Evolutionary conservation across 495 filamentous ascomycete species (phyloP).

Genomic region (Astrocystis sublimbata): DNA sequence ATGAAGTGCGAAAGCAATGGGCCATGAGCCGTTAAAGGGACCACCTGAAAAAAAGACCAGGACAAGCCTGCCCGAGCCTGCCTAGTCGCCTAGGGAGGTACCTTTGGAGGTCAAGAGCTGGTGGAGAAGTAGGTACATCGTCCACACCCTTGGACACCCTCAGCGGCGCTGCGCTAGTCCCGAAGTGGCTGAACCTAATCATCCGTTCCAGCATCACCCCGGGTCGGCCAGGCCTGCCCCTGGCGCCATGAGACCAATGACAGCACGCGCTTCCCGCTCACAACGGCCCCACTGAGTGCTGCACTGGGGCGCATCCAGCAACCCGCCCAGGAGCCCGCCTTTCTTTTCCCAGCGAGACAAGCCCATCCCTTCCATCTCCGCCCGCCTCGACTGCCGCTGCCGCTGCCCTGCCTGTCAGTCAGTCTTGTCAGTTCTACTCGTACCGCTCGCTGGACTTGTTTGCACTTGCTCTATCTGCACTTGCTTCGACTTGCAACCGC

Average conservation of each 20-base stretch:
- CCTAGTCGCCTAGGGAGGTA: too few species aligned
- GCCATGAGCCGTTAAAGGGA: background rate
- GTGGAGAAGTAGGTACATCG: background rate
- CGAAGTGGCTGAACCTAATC: slow-evolving; percentile 19
- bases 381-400: background rate
- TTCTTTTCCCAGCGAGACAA: slow-evolving; percentile 18
- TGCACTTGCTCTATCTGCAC: background rate
- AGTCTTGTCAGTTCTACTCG: too few species aligned
- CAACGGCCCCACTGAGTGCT: slow-evolving; percentile 2
- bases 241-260: slow-evolving; percentile 13
- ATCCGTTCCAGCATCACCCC: slow-evolving; percentile 13
- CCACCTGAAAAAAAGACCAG: too few species aligned
- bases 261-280: background rate
- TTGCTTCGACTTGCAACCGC: too few species aligned
- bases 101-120: too few species aligned
- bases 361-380: slow-evolving; percentile 16
- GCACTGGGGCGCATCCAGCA: background rate
- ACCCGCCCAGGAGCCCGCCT: slow-evolving; percentile 18
- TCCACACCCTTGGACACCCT: slow-evolving; percentile 4
- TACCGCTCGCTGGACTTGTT: background rate
- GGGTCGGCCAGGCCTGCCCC: slow-evolving; percentile 14
- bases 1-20: background rate
- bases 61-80: too few species aligned
- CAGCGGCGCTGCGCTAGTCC: slow-evolving; percentile 8
- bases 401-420: too few species aligned